These are phyloP conservation scores for Clathrus columnatus DNA, from an alignment of 768 basidiomycete genomes.

Conservation along the genomic window DNA sequence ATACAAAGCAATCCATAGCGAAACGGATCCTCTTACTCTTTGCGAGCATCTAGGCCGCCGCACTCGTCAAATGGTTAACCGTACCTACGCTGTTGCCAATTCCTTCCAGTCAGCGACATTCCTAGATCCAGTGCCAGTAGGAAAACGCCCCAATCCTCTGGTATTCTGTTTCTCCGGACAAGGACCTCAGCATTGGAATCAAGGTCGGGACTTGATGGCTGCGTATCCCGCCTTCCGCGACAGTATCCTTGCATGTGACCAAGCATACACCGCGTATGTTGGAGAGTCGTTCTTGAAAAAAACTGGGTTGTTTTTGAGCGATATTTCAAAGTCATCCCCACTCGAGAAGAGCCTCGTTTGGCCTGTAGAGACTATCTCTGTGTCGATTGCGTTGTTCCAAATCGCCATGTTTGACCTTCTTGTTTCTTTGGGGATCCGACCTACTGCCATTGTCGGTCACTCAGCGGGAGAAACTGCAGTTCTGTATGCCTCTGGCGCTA, in stretches of 20 bases:
- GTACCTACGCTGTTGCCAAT: slow-evolving; percentile 20
- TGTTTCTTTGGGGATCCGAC: slow-evolving; percentile 24
- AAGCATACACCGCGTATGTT: slow-evolving; percentile 19
- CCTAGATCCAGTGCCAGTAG: slow-evolving; percentile 20
- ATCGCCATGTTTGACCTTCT: slow-evolving; percentile 37
- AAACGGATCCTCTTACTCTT: too few species aligned
- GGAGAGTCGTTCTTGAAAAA: slow-evolving; percentile 29
- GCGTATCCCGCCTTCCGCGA: slow-evolving; percentile 29
- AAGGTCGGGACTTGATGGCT: slow-evolving; percentile 27
- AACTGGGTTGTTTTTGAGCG: slow-evolving; percentile 28
- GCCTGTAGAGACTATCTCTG: slow-evolving; percentile 30
- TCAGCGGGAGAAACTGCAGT: slow-evolving; percentile 39
- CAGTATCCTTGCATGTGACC: slow-evolving; percentile 30
- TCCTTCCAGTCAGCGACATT: slow-evolving; percentile 14
- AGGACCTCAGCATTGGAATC: slow-evolving; percentile 31
- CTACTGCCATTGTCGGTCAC: slow-evolving; percentile 34
- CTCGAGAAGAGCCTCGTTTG: slow-evolving; percentile 16
- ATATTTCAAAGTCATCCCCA: background rate
- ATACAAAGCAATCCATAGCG: too few species aligned
- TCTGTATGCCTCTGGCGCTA: slow-evolving; percentile 35
- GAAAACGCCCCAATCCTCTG: slow-evolving; percentile 21
- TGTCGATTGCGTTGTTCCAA: slow-evolving; percentile 35
- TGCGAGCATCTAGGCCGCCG: too few species aligned
- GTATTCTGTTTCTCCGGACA: slow-evolving; percentile 32
- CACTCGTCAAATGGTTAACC: slow-evolving; percentile 26